Percentiles rank a stretch among this genome's conserved stretches.
These are phyloP conservation scores for Phaseolus lunatus DNA, from an alignment of 306 rosid genomes.

Conservation along the genomic window DNA sequence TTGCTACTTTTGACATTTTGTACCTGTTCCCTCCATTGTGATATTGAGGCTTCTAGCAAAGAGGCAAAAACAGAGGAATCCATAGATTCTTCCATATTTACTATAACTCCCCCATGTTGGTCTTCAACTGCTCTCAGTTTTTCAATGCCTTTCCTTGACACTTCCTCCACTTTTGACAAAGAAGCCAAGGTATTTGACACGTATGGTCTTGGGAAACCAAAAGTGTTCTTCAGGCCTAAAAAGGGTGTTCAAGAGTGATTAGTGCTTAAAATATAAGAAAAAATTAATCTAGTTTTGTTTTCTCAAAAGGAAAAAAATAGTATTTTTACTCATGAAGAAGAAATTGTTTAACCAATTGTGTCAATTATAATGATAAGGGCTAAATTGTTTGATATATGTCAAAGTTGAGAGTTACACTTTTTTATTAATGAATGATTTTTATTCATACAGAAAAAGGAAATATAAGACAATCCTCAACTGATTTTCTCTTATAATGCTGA, in stretches of 20 bases:
- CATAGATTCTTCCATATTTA: slow-evolving; percentile 62
- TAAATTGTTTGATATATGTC: neutral
- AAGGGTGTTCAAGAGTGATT: neutral
- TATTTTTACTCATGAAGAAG: neutral
- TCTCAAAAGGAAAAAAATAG: neutral
- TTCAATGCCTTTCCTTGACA: slow-evolving; percentile 34
- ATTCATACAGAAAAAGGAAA: neutral
- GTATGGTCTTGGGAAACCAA: slow-evolving; percentile 33
- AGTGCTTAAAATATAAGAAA: neutral
- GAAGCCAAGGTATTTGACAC: slow-evolving; percentile 46
- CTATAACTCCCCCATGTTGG: slow-evolving; percentile 69
- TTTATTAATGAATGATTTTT: neutral
- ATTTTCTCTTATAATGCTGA: too few relatives aligned
- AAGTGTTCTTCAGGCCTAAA: slow-evolving; percentile 41
- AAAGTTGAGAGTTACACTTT: neutral
- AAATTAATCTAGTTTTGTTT: neutral
- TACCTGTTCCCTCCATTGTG: slow-evolving; percentile 76
- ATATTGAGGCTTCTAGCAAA: slow-evolving; percentile 61
- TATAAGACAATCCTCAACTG: neutral
- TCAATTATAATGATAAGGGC: too few relatives aligned
- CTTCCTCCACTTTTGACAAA: slow-evolving; percentile 39
- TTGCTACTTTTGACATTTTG: too few relatives aligned
- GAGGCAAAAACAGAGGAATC: slow-evolving; percentile 58
- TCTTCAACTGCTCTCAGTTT: slow-evolving; percentile 63
- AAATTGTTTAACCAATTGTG: too few relatives aligned